A percentile compares a stretch with the other conserved stretches of the same genome.
Evolutionary conservation across 352 stramenopile genomes (phyloP).

Genomic region (Thraustotheca clavata): DNA sequence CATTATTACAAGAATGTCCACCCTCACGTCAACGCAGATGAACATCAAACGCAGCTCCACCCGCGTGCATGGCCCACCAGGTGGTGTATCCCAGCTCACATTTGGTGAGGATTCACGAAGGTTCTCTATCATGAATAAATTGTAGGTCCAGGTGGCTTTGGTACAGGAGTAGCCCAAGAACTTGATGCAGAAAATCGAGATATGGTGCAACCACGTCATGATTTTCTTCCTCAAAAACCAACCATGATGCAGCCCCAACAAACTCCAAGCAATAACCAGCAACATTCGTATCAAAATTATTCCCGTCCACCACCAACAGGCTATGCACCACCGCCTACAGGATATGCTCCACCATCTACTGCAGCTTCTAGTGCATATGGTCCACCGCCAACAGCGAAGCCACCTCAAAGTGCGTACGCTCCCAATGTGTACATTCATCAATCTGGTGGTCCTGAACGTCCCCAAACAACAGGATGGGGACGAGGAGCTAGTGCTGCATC

Average conservation of each 20-base stretch:
- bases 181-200: conserved; percentile 19
- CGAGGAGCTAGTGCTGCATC: conserved; percentile 26
- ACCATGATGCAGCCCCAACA: conserved; percentile 8
- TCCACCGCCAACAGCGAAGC: not conserved
- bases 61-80: conserved; percentile 53
- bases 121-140: conserved; percentile 23
- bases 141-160: conserved; percentile 38
- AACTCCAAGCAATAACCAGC: not conserved
- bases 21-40: conserved; percentile 64
- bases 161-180: conserved; percentile 29
- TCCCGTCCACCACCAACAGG: not conserved
- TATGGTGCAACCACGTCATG: not conserved
- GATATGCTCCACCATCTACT: conserved; percentile 14
- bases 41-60: conserved; percentile 73
- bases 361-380: conserved; percentile 10
- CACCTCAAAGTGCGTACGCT: not conserved
- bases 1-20: conserved; percentile 40
- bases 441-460: conserved; percentile 11
- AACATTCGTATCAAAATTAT: conserved; percentile 16
- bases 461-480: conserved; percentile 5
- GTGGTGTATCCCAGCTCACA: conserved; percentile 52
- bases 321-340: conserved; percentile 15
- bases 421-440: not conserved
- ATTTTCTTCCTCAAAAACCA: conserved; percentile 24
- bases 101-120: conserved; percentile 40